These are phyloP conservation scores for Sclerotinia glacialis DNA, from an alignment of 2,329 filamentous ascomycete genomes.

Conservation along the genomic window DNA sequence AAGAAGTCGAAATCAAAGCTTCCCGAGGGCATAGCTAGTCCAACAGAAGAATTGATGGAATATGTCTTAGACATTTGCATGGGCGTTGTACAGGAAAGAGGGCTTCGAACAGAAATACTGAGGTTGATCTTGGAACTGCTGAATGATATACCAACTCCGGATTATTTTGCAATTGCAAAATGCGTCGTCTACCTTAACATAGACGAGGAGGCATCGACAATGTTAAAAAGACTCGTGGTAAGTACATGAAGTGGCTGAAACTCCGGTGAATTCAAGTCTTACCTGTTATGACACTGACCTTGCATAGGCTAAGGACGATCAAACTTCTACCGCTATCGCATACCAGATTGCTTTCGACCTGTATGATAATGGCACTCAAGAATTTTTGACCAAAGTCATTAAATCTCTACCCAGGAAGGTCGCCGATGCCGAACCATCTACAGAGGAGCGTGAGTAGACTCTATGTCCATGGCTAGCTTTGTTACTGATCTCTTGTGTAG, in stretches of 20 bases:
- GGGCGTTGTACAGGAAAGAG: constrained; percentile 93
- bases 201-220: constrained; percentile 82
- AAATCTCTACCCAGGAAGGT: constrained; percentile 64
- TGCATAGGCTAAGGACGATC: constrained; percentile 61
- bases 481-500: constrained; percentile 8
- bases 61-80: constrained; percentile 95
- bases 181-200: constrained; percentile 96
- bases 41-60: constrained; percentile 91
- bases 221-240: constrained; percentile 75
- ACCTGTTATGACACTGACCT: constrained; percentile 10
- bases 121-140: constrained; percentile 92
- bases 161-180: constrained; percentile 97
- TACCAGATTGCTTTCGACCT: constrained; percentile 98
- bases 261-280: constrained; percentile 10
- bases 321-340: constrained; percentile 76
- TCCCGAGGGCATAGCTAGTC: constrained; percentile 52
- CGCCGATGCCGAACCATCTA: constrained; percentile 41
- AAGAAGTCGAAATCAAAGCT: constrained; percentile 63
- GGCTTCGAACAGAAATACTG: constrained; percentile 78
- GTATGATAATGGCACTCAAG: constrained; percentile 97
- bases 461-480: too few species aligned
- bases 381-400: constrained; percentile 89
- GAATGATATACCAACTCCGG: constrained; percentile 85
- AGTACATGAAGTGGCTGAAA: constrained; percentile 20
- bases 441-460: constrained; percentile 43